phyloP scores from a whole-genome alignment of 768 basidiomycete species.

The Suillus alpinus region DNA sequence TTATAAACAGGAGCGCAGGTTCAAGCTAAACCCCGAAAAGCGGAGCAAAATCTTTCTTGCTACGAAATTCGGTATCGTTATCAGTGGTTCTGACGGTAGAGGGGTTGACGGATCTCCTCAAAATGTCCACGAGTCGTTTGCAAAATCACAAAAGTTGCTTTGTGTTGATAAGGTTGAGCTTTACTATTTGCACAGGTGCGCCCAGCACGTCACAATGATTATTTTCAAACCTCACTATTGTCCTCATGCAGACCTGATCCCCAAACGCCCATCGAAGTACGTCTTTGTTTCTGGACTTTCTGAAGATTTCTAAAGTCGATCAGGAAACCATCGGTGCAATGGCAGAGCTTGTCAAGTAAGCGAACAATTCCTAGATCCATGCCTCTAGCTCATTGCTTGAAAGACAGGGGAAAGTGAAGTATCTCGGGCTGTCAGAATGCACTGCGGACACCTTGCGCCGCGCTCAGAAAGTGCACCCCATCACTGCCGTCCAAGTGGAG shows the following conservation, averaged over 20 bases:
- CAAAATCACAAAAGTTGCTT: slow-evolving; percentile 40
- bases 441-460: slow-evolving; percentile 46
- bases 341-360: slow-evolving; percentile 51
- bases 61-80: slow-evolving; percentile 50
- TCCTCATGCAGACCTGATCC: slow-evolving; percentile 34
- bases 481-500: slow-evolving; percentile 48
- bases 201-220: neutral
- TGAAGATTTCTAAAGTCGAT: neutral
- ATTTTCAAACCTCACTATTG: neutral
- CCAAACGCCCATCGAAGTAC: slow-evolving; percentile 46
- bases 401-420: slow-evolving; percentile 46
- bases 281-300: slow-evolving; percentile 3
- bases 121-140: slow-evolving; percentile 36
- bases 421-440: slow-evolving; percentile 53
- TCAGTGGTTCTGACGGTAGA: slow-evolving; percentile 16
- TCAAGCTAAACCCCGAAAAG: slow-evolving; percentile 42
- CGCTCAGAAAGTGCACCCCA: slow-evolving; percentile 49
- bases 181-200: slow-evolving; percentile 43
- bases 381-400: slow-evolving; percentile 20
- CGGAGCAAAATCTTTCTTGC: slow-evolving; percentile 55
- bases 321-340: slow-evolving; percentile 45
- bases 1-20: slow-evolving; percentile 26
- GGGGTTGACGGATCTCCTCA: slow-evolving; percentile 38
- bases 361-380: neutral
- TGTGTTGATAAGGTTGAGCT: slow-evolving; percentile 44